These are phyloP conservation scores for Chrysanthemum makinoi DNA, from an alignment of 129 eudicot species.

Conservation along the genomic window DNA sequence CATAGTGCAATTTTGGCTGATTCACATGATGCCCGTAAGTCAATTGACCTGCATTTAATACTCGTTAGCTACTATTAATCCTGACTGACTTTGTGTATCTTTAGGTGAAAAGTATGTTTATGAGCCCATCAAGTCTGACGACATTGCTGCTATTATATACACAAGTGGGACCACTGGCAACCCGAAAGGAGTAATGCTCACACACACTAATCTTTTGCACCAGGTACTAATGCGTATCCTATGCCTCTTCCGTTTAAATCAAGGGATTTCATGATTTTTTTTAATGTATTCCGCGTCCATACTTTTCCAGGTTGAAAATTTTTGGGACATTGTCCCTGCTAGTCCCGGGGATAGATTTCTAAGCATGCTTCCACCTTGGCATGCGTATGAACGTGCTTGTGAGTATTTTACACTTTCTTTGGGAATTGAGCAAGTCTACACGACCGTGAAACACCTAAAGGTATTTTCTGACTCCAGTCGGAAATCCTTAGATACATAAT, in stretches of 20 bases:
- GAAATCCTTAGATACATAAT: conserved; percentile 11
- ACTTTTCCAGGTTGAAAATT: conserved; percentile 48
- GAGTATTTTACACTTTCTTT: conserved; percentile 73
- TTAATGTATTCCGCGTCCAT: background rate
- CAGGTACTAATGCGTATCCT: conserved; percentile 52
- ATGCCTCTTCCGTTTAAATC: conserved; percentile 2
- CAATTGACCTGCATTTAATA: conserved; percentile 18
- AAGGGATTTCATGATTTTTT: too few relatives aligned
- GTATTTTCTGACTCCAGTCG: conserved; percentile 34
- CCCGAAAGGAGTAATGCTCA: conserved; percentile 97
- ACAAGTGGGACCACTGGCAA: conserved; percentile 98
- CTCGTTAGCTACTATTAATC: background rate
- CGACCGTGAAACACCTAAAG: conserved; percentile 70
- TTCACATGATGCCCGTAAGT: conserved; percentile 87
- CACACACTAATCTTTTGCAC: conserved; percentile 85
- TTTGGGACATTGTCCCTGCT: conserved; percentile 80
- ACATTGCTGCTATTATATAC: conserved; percentile 80
- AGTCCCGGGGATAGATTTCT: conserved; percentile 86
- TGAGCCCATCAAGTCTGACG: conserved; percentile 76
- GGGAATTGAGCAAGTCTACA: conserved; percentile 86
- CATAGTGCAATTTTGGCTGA: conserved; percentile 54
- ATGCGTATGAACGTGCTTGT: conserved; percentile 91
- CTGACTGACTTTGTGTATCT: conserved; percentile 21
- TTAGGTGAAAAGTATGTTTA: conserved; percentile 62
- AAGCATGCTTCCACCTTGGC: conserved; percentile 99